Evolutionary conservation across 2,329 filamentous ascomycete species (phyloP).

Genomic region (Exserohilum rostratum): DNA sequence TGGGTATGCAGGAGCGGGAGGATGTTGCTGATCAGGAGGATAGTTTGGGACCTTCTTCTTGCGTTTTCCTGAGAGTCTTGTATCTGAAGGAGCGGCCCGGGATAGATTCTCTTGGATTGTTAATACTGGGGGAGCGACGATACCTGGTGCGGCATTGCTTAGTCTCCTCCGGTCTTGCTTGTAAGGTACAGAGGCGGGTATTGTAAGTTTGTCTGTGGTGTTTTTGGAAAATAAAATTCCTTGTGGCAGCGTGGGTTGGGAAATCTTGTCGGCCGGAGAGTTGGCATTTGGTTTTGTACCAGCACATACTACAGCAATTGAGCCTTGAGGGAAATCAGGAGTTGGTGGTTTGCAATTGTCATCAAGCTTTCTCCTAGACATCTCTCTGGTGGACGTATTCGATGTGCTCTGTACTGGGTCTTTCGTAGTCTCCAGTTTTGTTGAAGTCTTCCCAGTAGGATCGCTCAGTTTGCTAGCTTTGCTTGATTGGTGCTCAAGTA

Average conservation of each 20-base stretch:
- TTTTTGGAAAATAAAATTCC: background rate
- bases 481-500: no score
- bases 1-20: constrained; percentile 33
- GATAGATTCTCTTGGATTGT: background rate
- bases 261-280: background rate
- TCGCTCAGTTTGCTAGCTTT: no score
- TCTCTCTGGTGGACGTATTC: no score
- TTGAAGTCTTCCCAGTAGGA: no score
- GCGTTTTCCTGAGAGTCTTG: constrained; percentile 5
- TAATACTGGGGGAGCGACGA: constrained; percentile 18
- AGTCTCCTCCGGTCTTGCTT: background rate
- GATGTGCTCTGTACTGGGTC: background rate
- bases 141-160: constrained; percentile 3
- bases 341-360: constrained; percentile 8
- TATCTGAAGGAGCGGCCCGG: background rate
- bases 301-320: constrained; percentile 4
- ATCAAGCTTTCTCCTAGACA: background rate
- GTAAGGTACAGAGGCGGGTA: background rate
- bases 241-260: background rate
- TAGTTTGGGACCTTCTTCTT: constrained; percentile 15
- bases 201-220: background rate
- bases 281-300: background rate
- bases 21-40: constrained; percentile 28
- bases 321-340: constrained; percentile 8
- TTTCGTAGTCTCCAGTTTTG: no score